A percentile compares a stretch with the other conserved stretches of the same genome.
Evolutionary conservation across 768 basidiomycete genomes (phyloP).

Genomic region (Antrodiella citrinella): DNA sequence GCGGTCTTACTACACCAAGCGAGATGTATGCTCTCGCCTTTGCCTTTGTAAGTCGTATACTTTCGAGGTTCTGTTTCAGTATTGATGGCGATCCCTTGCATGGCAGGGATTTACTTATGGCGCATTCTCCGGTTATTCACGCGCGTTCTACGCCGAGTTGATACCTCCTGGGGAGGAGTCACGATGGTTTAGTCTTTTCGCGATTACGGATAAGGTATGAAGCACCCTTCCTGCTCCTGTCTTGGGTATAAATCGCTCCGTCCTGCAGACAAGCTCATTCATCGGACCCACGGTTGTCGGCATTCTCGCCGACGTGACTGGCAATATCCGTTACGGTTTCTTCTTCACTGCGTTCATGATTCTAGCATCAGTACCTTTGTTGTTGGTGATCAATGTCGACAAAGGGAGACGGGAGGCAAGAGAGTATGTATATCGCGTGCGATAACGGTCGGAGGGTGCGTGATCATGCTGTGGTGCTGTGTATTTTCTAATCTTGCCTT

Average conservation of each 20-base stretch:
- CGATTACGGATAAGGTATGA: slow-evolving; percentile 81
- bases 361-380: slow-evolving; percentile 70
- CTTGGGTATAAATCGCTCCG: too few species aligned
- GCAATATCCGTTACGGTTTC: slow-evolving; percentile 88
- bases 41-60: slow-evolving; percentile 56
- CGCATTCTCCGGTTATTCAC: slow-evolving; percentile 84
- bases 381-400: slow-evolving; percentile 63
- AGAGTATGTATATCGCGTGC: slow-evolving; percentile 19
- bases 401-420: slow-evolving; percentile 48
- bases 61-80: not conserved
- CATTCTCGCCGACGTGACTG: slow-evolving; percentile 78
- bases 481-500: not conserved
- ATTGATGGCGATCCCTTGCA: too few species aligned
- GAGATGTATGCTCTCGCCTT: slow-evolving; percentile 85
- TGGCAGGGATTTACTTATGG: slow-evolving; percentile 66
- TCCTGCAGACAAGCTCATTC: slow-evolving; percentile 87
- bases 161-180: slow-evolving; percentile 87
- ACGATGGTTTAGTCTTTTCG: slow-evolving; percentile 79
- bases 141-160: slow-evolving; percentile 81
- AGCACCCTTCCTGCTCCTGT: not conserved
- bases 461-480: too few species aligned
- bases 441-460: not conserved
- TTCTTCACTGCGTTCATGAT: slow-evolving; percentile 82
- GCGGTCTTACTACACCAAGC: slow-evolving; percentile 66
- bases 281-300: slow-evolving; percentile 87